Evolutionary conservation across 306 rosid genomes (phyloP), one percentile per base, ranked within the genome.

Genomic region (Lablab purpureus): DNA sequence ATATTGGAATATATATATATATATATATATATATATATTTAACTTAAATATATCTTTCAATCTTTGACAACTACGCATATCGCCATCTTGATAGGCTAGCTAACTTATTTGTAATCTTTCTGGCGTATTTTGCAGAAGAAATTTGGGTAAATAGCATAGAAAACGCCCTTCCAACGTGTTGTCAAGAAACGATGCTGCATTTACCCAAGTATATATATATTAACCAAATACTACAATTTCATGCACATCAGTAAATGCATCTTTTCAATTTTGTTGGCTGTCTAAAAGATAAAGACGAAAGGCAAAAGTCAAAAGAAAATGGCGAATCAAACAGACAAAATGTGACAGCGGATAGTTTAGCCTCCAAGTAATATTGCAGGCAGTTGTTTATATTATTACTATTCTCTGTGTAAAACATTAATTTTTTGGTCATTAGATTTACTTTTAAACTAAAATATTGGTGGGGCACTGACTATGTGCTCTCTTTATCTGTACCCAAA

Each of bases 161-260:
- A 46, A 66, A 66, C n/a, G 25, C 23, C 27, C 54, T 43, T 47
- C 13, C 59, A 67, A 58, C 10, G 52, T 58, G 45, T 49, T 12
- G 65, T 46, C 28, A 21, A 50, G 19, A 68, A 81, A 81, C 13
- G 50, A 37, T 47, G 78, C 56, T 27, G 34, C 50, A 50, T 22
- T 49, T 32, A 40, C 81, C 78, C 71, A 46, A 55, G 58, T 74
- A 34, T 34, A n/a, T n/a, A n/a, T n/a, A n/a, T 25, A 64, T 37
- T 81, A 59, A 74, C 63, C 55, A 66, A 51, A 66, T 60, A 23
- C 40, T 76, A 75, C 66, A 69, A 58, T 58, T 36, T 68, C 27
- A 51, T 60, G 14, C 82, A 52, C 69, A 78, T 43, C 68, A 50
- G 8, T 5, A 27, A n/a, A n/a, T n/a, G n/a, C 74, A 76, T 70